phyloP scores from a whole-genome alignment of 1,139 yeast species.

The Schizosaccharomyces versatilis region DNA sequence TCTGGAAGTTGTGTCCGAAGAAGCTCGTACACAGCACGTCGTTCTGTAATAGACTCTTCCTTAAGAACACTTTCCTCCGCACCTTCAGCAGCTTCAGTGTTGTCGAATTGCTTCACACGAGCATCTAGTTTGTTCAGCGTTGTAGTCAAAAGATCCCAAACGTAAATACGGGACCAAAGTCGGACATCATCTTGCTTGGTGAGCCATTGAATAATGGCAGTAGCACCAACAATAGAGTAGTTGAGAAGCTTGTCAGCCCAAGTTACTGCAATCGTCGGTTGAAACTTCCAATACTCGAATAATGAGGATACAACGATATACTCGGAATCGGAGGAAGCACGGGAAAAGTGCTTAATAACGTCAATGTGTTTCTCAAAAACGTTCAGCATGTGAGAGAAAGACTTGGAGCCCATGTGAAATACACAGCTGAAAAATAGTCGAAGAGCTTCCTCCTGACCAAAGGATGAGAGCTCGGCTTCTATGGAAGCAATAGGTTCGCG shows the following conservation, averaged over 20 bases:
- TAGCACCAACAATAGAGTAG: slow-evolving; percentile 18
- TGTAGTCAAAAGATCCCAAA: slow-evolving; percentile 13
- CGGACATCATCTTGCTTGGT: slow-evolving; percentile 6
- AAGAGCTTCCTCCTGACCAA: slow-evolving; percentile 18
- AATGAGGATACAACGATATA: slow-evolving; percentile 19
- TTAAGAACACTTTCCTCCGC: too few species aligned
- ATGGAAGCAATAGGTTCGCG: slow-evolving; percentile 19
- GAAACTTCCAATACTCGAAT: slow-evolving; percentile 26
- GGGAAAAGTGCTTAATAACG: slow-evolving; percentile 25
- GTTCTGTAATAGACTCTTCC: too few species aligned
- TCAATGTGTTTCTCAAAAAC: slow-evolving; percentile 37
- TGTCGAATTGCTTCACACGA: background rate
- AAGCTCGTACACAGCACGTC: too few species aligned
- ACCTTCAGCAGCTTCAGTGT: too few species aligned
- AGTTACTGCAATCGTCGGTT: slow-evolving; percentile 30
- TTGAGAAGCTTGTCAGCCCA: slow-evolving; percentile 29
- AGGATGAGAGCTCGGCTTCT: slow-evolving; percentile 19
- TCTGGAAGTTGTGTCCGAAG: too few species aligned
- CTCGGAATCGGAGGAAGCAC: slow-evolving; percentile 23
- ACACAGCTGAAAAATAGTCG: slow-evolving; percentile 48
- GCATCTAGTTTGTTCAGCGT: slow-evolving; percentile 12
- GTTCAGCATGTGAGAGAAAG: slow-evolving; percentile 65
- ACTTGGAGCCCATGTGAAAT: slow-evolving; percentile 70
- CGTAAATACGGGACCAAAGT: slow-evolving; percentile 9
- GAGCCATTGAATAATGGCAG: slow-evolving; percentile 13